Base-by-base conservation (phyloP, 371 early-diverging fungal genomes). In the Thermomucor indicae-seudaticae region DNA sequence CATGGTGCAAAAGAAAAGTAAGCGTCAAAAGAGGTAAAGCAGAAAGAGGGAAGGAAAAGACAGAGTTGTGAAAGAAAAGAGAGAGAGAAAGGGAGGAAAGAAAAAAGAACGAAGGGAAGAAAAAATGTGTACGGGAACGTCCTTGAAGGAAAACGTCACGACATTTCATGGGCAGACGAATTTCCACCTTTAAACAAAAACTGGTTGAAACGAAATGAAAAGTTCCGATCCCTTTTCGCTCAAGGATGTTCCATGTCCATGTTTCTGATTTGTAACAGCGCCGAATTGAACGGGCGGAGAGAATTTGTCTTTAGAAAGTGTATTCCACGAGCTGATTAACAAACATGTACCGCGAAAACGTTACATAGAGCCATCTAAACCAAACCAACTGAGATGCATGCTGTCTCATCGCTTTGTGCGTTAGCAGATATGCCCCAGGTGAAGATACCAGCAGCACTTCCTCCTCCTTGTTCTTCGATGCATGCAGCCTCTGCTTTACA, bases 281-380 rank as follows among this genome's bases (percentile, higher is more conserved):
- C n/a, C n/a, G n/a, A n/a, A 32, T 45, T 46, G 19, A 23, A 47
- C 17, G 12, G 24, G 39, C 23, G 30, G 34, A 32, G 19, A 14
- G 20, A 49, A 45, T n/a, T n/a, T n/a, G n/a, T n/a, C n/a, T n/a
- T n/a, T n/a, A n/a, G n/a, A n/a, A n/a, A n/a, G n/a, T n/a, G n/a
- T n/a, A n/a, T 38, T 25, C 29, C 30, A 42, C 43, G 43, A 84
- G 45, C 47, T 74, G 78, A 49, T 97, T 98, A 48, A 93, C 76
- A 53, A 80, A 72, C 96, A 97, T 96, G 74, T 94, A 99, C 48
- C 93, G 78, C n/a, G 96, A 94, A 58, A 93, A 91, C 11, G 88
- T 61, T 38, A 97, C 78, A 70, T 95, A 98, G 20, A 98, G 63
- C 70, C 89, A 86, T 25, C 99, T 75, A 75, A 95, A 99, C 98